A percentile compares a stretch with the other conserved stretches of the same genome.
These are phyloP conservation scores for Oryza brachyantha DNA, from an alignment of 176 grass and related monocot species.

Conservation along the genomic window DNA sequence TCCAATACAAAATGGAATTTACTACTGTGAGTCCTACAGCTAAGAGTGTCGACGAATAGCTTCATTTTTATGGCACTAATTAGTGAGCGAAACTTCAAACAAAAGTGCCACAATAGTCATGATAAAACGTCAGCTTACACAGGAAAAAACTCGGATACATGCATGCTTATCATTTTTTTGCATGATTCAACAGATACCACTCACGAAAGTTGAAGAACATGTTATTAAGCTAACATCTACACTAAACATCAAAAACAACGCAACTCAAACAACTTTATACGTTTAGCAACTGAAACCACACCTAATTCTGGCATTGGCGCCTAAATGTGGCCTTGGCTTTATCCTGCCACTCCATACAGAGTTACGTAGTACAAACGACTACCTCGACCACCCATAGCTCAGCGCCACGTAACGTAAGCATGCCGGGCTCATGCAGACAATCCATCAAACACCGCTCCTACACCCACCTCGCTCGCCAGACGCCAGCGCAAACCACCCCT, in stretches of 20 bases:
- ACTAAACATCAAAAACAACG: neutral
- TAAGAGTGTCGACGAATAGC: neutral
- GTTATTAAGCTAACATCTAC: neutral
- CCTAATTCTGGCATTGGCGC: neutral
- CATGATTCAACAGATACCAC: neutral
- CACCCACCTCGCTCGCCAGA: neutral
- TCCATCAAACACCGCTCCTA: neutral
- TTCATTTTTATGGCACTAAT: neutral
- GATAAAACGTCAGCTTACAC: neutral
- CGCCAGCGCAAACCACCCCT: neutral
- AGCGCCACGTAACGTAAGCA: neutral
- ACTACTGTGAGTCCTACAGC: neutral
- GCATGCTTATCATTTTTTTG: neutral
- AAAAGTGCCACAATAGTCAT: neutral
- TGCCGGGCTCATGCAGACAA: neutral
- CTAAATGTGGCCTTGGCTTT: conserved; percentile 3
- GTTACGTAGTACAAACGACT: neutral
- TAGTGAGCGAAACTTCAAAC: neutral
- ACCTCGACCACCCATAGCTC: neutral
- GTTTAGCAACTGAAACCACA: neutral
- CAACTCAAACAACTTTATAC: neutral
- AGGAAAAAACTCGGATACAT: neutral
- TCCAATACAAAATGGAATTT: neutral
- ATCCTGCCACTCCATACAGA: neutral
- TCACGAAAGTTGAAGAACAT: neutral